These are phyloP conservation scores for Syncephalastrum racemosum DNA, from an alignment of 371 early-diverging fungal genomes.

Conservation along the genomic window DNA sequence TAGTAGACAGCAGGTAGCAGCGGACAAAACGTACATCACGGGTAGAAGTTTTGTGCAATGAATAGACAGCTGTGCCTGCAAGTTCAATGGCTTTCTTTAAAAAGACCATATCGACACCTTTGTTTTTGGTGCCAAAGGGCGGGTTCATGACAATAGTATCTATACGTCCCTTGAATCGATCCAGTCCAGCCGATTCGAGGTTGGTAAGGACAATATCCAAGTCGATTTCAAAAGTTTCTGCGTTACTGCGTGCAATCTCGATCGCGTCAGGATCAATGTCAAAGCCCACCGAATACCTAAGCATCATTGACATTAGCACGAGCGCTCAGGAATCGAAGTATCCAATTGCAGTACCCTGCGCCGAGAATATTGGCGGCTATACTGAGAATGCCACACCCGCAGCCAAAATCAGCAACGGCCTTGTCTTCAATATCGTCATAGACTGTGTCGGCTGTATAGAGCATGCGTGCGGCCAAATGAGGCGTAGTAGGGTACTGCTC, in stretches of 20 bases:
- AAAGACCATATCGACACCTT: constrained; percentile 78
- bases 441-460: constrained; percentile 77
- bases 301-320: not conserved
- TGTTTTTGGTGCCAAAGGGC: constrained; percentile 84
- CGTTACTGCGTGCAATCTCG: constrained; percentile 68
- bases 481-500: constrained; percentile 89
- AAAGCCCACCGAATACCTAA: constrained; percentile 65
- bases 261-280: constrained; percentile 86
- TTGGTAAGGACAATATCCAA: constrained; percentile 62
- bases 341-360: constrained; percentile 41
- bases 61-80: constrained; percentile 69
- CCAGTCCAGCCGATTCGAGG: constrained; percentile 29
- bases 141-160: constrained; percentile 88
- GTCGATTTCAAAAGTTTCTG: constrained; percentile 66
- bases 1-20: too few relatives aligned
- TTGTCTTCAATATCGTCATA: constrained; percentile 79
- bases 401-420: constrained; percentile 79
- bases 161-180: constrained; percentile 51
- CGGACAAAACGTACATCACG: constrained; percentile 53
- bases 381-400: constrained; percentile 80
- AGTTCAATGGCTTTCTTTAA: constrained; percentile 70
- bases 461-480: constrained; percentile 80
- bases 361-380: constrained; percentile 65
- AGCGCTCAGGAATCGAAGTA: too few relatives aligned
- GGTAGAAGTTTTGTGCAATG: constrained; percentile 82